Evolutionary conservation across 192 early-diverging fungal genomes (phyloP), one percentile per base, ranked within the genome.

Genomic region (Backusella morwellensis): DNA sequence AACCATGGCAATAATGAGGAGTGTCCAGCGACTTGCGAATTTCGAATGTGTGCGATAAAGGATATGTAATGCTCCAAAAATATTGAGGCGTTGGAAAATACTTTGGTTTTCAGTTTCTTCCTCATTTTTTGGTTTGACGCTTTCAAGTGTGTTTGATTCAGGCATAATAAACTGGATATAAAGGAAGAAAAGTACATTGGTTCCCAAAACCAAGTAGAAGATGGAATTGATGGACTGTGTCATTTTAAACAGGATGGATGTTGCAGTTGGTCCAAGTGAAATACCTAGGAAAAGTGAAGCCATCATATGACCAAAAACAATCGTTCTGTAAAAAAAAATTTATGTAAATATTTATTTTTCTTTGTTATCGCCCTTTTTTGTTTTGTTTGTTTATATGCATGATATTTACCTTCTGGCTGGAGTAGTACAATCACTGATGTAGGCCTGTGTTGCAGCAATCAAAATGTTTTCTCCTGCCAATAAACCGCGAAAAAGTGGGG

Each of bases 371-470:
- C 8, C 19, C 12, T 35, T 52, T 52, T 73, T 73, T 29, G 14
- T 19, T 66, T 75, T 17, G 32, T 44, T 54, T 23, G 23, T 47
- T 47, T 35, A n/a, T 34, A 23, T 36, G 11, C 44, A 21, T 77
- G 47, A 50, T 19, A n/a, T 44, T 73, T 67, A 81, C 79, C 82
- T 79, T 17, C 29, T 44, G 14, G 52, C 38, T 52, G 76, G 73
- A 23, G 66, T 63, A 19, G 82, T 84, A 21, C 70, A 78, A 70
- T 84, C 82, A 19, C 79, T 73, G 5, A 84, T 72, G 41, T 84
- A 84, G 3, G 82, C 79, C 7, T 84, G 79, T 23, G 74, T 72
- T 8, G 78, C 66, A 41, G 82, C 75, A 12, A 78, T 41, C 7
- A 75, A 6, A 14, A 75, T 72, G 17, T 41, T 67, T 38, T 77